Conservation (phyloP, 306 rosid species). For the Aeschynomene evenia region DNA sequence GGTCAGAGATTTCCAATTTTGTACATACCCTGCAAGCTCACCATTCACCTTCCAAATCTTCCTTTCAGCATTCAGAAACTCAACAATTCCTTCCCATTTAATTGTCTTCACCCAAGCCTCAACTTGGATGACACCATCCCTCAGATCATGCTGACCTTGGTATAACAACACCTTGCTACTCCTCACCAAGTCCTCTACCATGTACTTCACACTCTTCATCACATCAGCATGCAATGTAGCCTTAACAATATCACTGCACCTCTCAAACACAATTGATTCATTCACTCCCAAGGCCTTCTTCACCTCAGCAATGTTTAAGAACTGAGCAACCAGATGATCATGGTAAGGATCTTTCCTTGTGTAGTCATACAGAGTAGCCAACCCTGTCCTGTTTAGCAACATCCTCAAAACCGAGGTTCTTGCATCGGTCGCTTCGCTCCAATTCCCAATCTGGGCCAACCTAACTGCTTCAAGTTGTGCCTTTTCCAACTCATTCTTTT, state of each 20-base stretch:
- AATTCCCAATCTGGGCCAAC: slow-evolving; percentile 35
- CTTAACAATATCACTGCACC: slow-evolving; percentile 50
- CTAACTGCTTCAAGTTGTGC: slow-evolving; percentile 51
- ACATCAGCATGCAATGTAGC: slow-evolving; percentile 49
- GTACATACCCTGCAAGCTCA: slow-evolving; percentile 76
- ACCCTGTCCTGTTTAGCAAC: slow-evolving; percentile 55
- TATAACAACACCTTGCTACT: slow-evolving; percentile 57
- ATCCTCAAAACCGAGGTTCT: slow-evolving; percentile 10
- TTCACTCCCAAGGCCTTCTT: slow-evolving; percentile 53
- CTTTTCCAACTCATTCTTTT: slow-evolving; percentile 51
- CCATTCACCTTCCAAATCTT: slow-evolving; percentile 66
- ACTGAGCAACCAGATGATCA: slow-evolving; percentile 35
- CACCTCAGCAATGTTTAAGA: slow-evolving; percentile 41
- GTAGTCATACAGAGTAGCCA: slow-evolving; percentile 68
- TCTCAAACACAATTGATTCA: slow-evolving; percentile 38
- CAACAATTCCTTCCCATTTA: slow-evolving; percentile 61
- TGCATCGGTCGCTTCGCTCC: slow-evolving; percentile 52
- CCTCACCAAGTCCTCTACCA: slow-evolving; percentile 58
- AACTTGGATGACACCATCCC: slow-evolving; percentile 57
- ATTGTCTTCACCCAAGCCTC: slow-evolving; percentile 79
- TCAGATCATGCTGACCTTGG: slow-evolving; percentile 68
- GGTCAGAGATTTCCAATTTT: slow-evolving; percentile 63
- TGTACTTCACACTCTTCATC: slow-evolving; percentile 76
- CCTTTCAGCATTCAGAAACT: slow-evolving; percentile 54
- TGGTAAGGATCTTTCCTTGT: slow-evolving; percentile 43